Evolutionary conservation across 805 yeast genomes (phyloP).

Genomic region (Lipomyces starkeyi): DNA sequence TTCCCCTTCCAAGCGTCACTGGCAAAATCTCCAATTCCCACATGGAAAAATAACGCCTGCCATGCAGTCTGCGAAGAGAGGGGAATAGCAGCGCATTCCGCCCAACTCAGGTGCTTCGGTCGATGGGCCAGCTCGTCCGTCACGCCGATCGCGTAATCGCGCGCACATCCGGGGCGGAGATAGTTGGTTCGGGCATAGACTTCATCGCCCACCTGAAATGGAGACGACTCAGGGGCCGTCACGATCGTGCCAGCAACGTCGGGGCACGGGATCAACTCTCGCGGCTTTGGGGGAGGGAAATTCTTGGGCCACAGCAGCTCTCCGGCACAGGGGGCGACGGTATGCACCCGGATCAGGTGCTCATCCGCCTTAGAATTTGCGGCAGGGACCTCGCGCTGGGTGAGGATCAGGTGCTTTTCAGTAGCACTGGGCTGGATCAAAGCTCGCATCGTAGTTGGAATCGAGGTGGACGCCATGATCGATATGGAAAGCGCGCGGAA

Average conservation of each 20-base stretch:
- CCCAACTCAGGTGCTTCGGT: not conserved
- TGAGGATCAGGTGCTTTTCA: too few relatives aligned
- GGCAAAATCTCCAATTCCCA: not conserved
- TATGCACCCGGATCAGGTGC: not conserved
- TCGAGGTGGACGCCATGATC: too few relatives aligned
- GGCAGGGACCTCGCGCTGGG: too few relatives aligned
- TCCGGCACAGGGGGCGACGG: not conserved
- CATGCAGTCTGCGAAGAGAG: conserved; percentile 2
- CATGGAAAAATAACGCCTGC: conserved; percentile 4
- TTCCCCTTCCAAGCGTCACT: not conserved
- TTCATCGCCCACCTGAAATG: not conserved
- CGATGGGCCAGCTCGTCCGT: not conserved
- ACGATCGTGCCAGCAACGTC: not conserved
- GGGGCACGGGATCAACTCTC: not conserved
- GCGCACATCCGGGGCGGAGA: conserved; percentile 1
- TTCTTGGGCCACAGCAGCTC: not conserved
- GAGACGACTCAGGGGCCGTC: not conserved
- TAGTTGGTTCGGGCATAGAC: not conserved
- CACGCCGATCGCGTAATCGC: not conserved
- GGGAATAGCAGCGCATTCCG: not conserved
- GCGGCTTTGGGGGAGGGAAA: not conserved
- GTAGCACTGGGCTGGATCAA: too few relatives aligned
- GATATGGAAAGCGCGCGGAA: too few relatives aligned
- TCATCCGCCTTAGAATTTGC: too few relatives aligned
- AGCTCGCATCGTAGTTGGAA: too few relatives aligned